These are phyloP conservation scores for Leucaena leucocephala DNA, from an alignment of 306 rosid species.

Conservation along the genomic window DNA sequence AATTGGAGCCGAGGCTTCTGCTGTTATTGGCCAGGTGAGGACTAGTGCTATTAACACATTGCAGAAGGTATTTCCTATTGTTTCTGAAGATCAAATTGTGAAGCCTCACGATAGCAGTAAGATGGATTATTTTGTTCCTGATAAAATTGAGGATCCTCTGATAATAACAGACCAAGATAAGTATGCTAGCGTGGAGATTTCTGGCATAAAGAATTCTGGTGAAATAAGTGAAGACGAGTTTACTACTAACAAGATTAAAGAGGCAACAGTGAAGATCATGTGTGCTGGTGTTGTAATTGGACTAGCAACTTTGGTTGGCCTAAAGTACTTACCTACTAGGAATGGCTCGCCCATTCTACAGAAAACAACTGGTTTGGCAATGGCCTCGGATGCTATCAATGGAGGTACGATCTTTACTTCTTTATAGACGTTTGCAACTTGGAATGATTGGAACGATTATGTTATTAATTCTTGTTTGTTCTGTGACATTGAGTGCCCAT, in stretches of 20 bases:
- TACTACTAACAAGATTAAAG: conserved; percentile 69
- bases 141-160: conserved; percentile 52
- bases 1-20: conserved; percentile 95
- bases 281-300: conserved; percentile 91
- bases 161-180: conserved; percentile 47
- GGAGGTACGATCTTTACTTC: conserved; percentile 53
- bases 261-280: conserved; percentile 78
- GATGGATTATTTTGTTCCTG: conserved; percentile 47
- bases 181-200: conserved; percentile 42
- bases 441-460: conserved; percentile 8
- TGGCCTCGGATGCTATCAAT: conserved; percentile 52
- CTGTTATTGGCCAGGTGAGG: conserved; percentile 87
- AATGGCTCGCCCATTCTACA: conserved; percentile 43
- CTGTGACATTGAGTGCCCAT: conserved; percentile 17
- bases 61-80: conserved; percentile 84
- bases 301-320: conserved; percentile 69
- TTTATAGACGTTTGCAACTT: conserved; percentile 16
- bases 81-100: conserved; percentile 49
- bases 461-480: conserved; percentile 7
- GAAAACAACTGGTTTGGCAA: conserved; percentile 50
- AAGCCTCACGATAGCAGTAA: conserved; percentile 50
- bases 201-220: conserved; percentile 48
- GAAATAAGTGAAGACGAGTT: conserved; percentile 49
- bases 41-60: conserved; percentile 75
- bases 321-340: conserved; percentile 70